Evolutionary conservation across 345 rosid genomes (phyloP).

Genomic region (Aquilaria yunnanensis): DNA sequence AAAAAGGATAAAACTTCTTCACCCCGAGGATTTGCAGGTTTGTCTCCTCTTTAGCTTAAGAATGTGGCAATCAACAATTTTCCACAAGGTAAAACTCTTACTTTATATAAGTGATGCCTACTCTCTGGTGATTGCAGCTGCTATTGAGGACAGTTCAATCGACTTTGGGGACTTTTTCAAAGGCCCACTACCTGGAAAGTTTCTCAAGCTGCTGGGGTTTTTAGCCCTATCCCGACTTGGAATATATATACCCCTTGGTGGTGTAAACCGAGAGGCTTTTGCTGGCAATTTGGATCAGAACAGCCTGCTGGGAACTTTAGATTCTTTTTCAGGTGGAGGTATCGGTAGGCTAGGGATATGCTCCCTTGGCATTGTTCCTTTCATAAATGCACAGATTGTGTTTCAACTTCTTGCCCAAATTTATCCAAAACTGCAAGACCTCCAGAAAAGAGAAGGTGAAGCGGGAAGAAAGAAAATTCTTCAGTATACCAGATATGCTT

Average conservation of each 20-base stretch:
- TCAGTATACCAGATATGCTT: slow-evolving; percentile 88
- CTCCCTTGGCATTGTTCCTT: slow-evolving; percentile 96
- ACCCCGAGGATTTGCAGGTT: slow-evolving; percentile 85
- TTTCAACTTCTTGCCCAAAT: slow-evolving; percentile 97
- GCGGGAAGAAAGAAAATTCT: slow-evolving; percentile 95
- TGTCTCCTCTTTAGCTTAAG: slow-evolving; percentile 7
- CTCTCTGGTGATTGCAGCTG: slow-evolving; percentile 53
- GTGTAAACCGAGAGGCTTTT: slow-evolving; percentile 88
- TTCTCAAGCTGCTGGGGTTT: slow-evolving; percentile 77
- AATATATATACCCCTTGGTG: slow-evolving; percentile 91
- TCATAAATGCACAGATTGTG: slow-evolving; percentile 91
- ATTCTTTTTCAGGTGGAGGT: slow-evolving; percentile 97
- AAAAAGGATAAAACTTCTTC: slow-evolving; percentile 62
- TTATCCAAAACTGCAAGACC: slow-evolving; percentile 97
- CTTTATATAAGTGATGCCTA: slow-evolving; percentile 14
- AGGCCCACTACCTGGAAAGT: slow-evolving; percentile 90
- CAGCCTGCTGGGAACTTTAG: slow-evolving; percentile 84
- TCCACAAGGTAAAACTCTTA: background rate
- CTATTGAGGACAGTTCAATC: slow-evolving; percentile 97
- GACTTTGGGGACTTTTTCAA: slow-evolving; percentile 97
- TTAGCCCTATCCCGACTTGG: slow-evolving; percentile 93
- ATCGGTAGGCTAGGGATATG: slow-evolving; percentile 96
- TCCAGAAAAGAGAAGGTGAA: slow-evolving; percentile 99
- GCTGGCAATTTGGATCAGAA: slow-evolving; percentile 91
- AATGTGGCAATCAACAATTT: background rate